Base-by-base conservation (phyloP, 106 monocot species). In the Allium sativum region DNA sequence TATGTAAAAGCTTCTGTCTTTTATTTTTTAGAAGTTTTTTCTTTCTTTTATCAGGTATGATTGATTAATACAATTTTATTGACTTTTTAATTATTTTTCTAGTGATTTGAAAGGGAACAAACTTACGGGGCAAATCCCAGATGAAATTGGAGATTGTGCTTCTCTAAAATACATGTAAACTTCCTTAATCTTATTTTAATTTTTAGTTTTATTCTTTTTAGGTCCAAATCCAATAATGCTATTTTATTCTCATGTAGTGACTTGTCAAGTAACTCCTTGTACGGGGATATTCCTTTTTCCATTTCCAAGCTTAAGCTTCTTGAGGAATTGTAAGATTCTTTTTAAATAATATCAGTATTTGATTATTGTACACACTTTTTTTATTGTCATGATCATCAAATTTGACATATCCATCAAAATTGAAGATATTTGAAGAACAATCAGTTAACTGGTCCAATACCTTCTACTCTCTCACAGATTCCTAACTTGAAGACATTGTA, bases 251-350 rank as follows among this genome's bases (percentile, higher is more conserved):
- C 3, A 18, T 64, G 42, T 74, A 98, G 96, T 64, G 96, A 98
- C 64, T 72, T 98, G 21, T 91, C 96, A 21, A 76, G 55, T 40
- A 98, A 98, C 67, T 55, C 74, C 48, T 73, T 98, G 21, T 68
- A 79, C 21, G 96, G 96, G 20, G 91, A 91, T 65, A 88, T 91
- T 22, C 96, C 96, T 12, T 91, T 98, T 68, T 85, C 91, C 7
- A 61, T 98, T 57, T 98, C 96, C 58, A 98, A 98, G 72, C 87
- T 92, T 3, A 98, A 91, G 73, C 75, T 67, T 68, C 88, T 98
- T 4, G 96, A 98, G 68, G 80, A 91, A 51, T 67, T 98, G 96
- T 91, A 65, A 76, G 82, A 52, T 54, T 18, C 11, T 50, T 46
- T 46, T 1, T 31, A 5, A 31, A 31, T 31, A 31, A 31, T 31